A percentile compares a stretch with the other conserved stretches of the same genome.
phyloP scores from a whole-genome alignment of 768 basidiomycete genomes.

The Mycena galericulata region DNA sequence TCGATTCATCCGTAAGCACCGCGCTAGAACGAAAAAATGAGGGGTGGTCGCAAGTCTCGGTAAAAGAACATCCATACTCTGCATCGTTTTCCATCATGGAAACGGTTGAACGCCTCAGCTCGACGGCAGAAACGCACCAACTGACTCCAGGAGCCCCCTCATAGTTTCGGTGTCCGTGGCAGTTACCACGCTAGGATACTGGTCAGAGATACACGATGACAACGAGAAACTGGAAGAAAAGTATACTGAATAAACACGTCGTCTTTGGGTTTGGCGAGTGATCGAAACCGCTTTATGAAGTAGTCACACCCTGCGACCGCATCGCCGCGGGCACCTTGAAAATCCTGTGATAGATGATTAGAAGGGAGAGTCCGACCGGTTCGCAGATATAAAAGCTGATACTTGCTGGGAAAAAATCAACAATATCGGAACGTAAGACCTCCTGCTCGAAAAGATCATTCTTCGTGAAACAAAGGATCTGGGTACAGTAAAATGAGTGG shows the following conservation, averaged over 20 bases:
- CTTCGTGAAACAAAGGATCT: constrained; percentile 97
- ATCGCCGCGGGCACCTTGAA: constrained; percentile 80
- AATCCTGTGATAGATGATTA: constrained; percentile 69
- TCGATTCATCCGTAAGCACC: too few species aligned
- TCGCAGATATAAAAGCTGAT: not conserved
- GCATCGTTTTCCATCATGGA: too few species aligned
- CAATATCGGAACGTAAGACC: constrained; percentile 83
- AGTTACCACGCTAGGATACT: constrained; percentile 74
- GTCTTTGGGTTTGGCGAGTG: constrained; percentile 85
- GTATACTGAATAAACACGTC: constrained; percentile 82
- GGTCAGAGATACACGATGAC: constrained; percentile 15
- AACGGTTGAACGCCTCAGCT: too few species aligned
- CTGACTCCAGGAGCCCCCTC: constrained; percentile 93
- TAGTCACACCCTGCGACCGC: constrained; percentile 85
- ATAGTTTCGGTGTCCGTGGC: constrained; percentile 91
- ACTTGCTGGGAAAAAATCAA: constrained; percentile 86
- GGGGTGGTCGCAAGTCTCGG: too few species aligned
- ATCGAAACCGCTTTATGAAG: constrained; percentile 86
- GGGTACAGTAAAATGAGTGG: constrained; percentile 7
- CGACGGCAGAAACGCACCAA: too few species aligned
- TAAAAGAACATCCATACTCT: too few species aligned
- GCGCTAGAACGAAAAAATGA: too few species aligned
- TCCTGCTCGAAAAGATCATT: constrained; percentile 93
- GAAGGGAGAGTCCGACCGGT: not conserved
- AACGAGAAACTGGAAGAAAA: constrained; percentile 92